Evolutionary conservation across 2,329 filamentous ascomycete genomes (phyloP).

Genomic region (Monilinia fructigena): DNA sequence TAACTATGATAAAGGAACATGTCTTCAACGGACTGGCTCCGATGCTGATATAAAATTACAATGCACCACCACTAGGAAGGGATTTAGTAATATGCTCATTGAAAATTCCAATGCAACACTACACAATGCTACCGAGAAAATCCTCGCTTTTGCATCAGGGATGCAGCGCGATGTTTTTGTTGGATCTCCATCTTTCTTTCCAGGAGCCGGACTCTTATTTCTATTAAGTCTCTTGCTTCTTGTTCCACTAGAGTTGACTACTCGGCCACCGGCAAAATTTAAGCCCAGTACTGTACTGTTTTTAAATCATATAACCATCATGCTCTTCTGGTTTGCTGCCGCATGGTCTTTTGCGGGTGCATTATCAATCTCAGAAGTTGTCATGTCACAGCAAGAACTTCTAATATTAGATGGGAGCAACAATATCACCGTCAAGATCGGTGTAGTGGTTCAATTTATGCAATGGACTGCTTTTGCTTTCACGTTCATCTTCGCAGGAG

Average conservation of each 20-base stretch:
- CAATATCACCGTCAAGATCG: slow-evolving; percentile 1
- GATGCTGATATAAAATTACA: not conserved
- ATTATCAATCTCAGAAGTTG: not conserved
- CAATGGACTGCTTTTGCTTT: slow-evolving; percentile 18
- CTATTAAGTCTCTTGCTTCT: slow-evolving; percentile 10
- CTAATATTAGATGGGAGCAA: not conserved
- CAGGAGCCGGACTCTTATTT: slow-evolving; percentile 11
- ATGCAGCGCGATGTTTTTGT: slow-evolving; percentile 8
- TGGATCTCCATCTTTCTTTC: slow-evolving; percentile 9
- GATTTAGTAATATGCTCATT: slow-evolving; percentile 8
- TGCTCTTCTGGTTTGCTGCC: slow-evolving; percentile 13
- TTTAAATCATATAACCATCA: slow-evolving; percentile 2
- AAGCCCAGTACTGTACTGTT: not conserved
- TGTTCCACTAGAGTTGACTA: not conserved
- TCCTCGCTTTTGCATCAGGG: slow-evolving; percentile 4
- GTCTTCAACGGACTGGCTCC: slow-evolving; percentile 7
- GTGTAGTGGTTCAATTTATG: not conserved
- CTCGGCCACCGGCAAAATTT: not conserved
- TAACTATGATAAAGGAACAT: not conserved
- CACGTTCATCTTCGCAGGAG: slow-evolving; percentile 4
- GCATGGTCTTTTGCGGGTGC: slow-evolving; percentile 5
- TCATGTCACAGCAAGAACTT: slow-evolving; percentile 14
- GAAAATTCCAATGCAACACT: slow-evolving; percentile 1
- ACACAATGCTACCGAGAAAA: not conserved
- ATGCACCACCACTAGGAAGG: not conserved